Base-by-base conservation (phyloP, 257 asterid genomes). In the Capsicum rhomboideum region DNA sequence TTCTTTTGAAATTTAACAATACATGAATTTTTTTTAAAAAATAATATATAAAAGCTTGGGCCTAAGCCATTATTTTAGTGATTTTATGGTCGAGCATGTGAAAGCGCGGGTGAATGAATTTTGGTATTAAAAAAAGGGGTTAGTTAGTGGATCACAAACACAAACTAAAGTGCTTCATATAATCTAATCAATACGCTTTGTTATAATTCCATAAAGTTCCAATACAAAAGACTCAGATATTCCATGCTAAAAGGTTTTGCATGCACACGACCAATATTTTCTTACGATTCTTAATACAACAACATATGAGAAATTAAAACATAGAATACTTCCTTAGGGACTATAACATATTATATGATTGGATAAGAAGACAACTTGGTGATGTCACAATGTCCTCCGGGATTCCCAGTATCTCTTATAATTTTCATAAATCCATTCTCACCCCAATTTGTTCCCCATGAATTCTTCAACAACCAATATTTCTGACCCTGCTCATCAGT, bases 391-490 rank as follows among this genome's bases (percentile, higher is more conserved):
- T 72, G 68, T 4, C 89, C 89, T 82, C 82, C 84, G 34, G 83
- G 40, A 29, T 72, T 80, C 17, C 67, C 46, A 29, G 85, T 58
- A 23, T 54, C 88, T 69, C 85, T 71, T 7, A 74, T 58, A 83
- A 85, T 84, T 80, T 85, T 83, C 82, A 88, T 86, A 71, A 82
- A 88, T 50, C 89, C 91, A 31, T 83, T 20, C 71, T 88, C 91
- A 20, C 89, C 89, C 91, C 91, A 88, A 11, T 53, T 34, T 17
- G 85, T 56, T 16, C 89, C 91, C 88, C 86, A 88, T 3, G 86
- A 88, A 63, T 88, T 88, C 82, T 84, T 88, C 6, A 88, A 59
- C 7, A 88, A 20, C 91, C 91, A 88, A 56, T 88, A 88, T 34
- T 88, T 81, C 14, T 77, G 49, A 29, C 82, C 85, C 1, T 85